Evolutionary conservation across 2,329 filamentous ascomycete genomes (phyloP).

Genomic region (Pseudogymnoascus sp.): DNA sequence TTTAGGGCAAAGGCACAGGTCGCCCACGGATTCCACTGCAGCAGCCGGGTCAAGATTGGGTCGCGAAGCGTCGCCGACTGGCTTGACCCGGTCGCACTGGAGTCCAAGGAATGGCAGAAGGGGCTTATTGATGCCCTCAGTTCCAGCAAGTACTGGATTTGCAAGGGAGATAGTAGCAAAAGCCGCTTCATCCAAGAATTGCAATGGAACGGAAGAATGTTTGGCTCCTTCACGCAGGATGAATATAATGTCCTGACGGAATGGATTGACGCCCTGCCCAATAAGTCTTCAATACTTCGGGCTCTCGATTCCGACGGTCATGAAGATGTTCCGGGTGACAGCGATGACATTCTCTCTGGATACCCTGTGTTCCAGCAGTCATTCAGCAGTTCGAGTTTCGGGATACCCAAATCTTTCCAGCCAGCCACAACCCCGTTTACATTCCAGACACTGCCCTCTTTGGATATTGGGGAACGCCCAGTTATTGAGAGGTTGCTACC

Average conservation of each 20-base stretch:
- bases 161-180: slow-evolving; percentile 32
- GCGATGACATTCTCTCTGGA: slow-evolving; percentile 13
- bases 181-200: slow-evolving; percentile 38
- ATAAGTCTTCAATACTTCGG: slow-evolving; percentile 13
- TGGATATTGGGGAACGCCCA: slow-evolving; percentile 12
- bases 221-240: slow-evolving; percentile 39
- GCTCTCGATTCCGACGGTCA: slow-evolving; percentile 16
- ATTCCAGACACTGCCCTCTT: not conserved
- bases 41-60: slow-evolving; percentile 34
- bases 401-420: not conserved
- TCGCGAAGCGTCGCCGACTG: slow-evolving; percentile 33
- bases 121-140: slow-evolving; percentile 32
- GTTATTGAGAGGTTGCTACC: slow-evolving; percentile 26
- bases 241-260: slow-evolving; percentile 32
- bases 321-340: slow-evolving; percentile 5
- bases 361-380: slow-evolving; percentile 10
- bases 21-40: slow-evolving; percentile 35
- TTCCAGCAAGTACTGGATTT: slow-evolving; percentile 35
- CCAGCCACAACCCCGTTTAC: not conserved
- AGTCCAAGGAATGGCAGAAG: slow-evolving; percentile 27
- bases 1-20: slow-evolving; percentile 34
- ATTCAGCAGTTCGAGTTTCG: not conserved
- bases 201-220: slow-evolving; percentile 41
- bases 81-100: slow-evolving; percentile 32
- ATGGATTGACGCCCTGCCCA: slow-evolving; percentile 35